Evolutionary conservation across 2,329 filamentous ascomycete species (phyloP).

Genomic region (Arthrocladium fulminans): DNA sequence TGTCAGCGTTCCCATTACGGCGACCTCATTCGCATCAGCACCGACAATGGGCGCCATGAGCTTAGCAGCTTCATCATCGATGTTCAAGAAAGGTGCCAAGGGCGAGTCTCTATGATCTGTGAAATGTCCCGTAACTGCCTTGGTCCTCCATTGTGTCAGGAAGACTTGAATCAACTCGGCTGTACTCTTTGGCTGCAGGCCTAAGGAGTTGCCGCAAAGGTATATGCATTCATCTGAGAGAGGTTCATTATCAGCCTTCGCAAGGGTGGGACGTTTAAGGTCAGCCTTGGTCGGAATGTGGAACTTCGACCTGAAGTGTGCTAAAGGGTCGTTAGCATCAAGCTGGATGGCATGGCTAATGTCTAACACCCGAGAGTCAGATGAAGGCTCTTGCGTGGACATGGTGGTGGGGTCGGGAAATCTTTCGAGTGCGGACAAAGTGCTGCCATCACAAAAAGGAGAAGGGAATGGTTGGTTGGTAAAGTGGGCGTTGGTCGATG

Average conservation of each 20-base stretch:
- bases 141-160: constrained; percentile 72
- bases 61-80: constrained; percentile 64
- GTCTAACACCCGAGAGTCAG: background rate
- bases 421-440: background rate
- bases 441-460: background rate
- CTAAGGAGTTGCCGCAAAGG: constrained; percentile 83
- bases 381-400: background rate
- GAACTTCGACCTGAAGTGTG: constrained; percentile 59
- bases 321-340: constrained; percentile 54
- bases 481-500: background rate
- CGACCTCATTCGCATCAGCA: constrained; percentile 62
- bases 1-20: constrained; percentile 81
- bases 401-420: background rate
- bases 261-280: constrained; percentile 54
- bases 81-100: constrained; percentile 64
- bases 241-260: constrained; percentile 28
- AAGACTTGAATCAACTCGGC: constrained; percentile 60
- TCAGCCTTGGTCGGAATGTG: constrained; percentile 67
- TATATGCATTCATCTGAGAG: constrained; percentile 51
- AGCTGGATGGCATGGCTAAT: constrained; percentile 28
- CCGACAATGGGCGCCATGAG: constrained; percentile 68
- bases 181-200: constrained; percentile 66
- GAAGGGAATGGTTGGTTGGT: background rate
- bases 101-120: constrained; percentile 57
- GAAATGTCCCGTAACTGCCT: constrained; percentile 81